phyloP scores from a whole-genome alignment of 148 eudicot species.

The Chenopodium album region DNA sequence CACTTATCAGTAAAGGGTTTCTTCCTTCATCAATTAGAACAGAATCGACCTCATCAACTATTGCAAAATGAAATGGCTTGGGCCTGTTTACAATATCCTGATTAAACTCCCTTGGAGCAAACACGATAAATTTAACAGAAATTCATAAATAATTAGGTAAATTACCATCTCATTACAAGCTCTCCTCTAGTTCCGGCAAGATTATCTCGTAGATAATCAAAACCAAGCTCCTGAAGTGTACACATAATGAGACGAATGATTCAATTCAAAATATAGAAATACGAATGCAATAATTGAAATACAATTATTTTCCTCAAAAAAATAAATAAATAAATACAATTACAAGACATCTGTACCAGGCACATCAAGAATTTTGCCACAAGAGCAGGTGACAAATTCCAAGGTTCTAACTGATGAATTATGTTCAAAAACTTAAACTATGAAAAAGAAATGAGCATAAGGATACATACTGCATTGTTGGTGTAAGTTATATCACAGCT shows the following conservation, averaged over 20 bases:
- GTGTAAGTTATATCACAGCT: slow-evolving; percentile 90
- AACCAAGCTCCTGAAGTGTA: slow-evolving; percentile 85
- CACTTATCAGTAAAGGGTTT: slow-evolving; percentile 91
- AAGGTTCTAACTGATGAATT: background rate
- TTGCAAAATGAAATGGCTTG: slow-evolving; percentile 97
- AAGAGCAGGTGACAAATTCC: slow-evolving; percentile 13
- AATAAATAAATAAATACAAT: too few relatives aligned
- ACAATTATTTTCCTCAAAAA: too few relatives aligned
- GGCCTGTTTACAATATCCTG: slow-evolving; percentile 60
- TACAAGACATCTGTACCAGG: background rate
- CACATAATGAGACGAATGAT: slow-evolving; percentile 11
- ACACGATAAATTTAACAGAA: background rate
- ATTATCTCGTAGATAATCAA: slow-evolving; percentile 97
- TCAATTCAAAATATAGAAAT: background rate
- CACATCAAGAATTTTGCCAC: slow-evolving; percentile 12
- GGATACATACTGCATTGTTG: slow-evolving; percentile 78
- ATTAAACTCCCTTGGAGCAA: slow-evolving; percentile 14
- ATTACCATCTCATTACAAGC: slow-evolving; percentile 96
- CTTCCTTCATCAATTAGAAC: slow-evolving; percentile 99
- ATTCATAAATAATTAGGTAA: background rate
- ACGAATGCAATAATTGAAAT: background rate
- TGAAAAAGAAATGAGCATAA: background rate
- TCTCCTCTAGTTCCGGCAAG: slow-evolving; percentile 68
- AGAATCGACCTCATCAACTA: slow-evolving; percentile 97
- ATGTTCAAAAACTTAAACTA: background rate